Conservation (phyloP, 257 asterid genomes). For the Nicotiana otophora region DNA sequence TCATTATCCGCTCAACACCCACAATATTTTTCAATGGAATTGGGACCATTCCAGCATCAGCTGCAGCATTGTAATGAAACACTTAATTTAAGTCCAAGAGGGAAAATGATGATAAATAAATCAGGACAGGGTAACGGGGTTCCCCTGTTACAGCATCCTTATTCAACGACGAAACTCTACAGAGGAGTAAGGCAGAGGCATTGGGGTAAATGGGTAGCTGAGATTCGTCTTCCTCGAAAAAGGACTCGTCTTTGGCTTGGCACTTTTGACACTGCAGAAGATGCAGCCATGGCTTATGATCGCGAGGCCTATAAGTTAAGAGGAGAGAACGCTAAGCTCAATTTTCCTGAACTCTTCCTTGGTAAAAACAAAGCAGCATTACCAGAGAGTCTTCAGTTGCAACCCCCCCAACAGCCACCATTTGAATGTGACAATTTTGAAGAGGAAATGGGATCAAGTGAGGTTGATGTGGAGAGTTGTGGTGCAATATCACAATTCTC, state of each 20-base stretch:
- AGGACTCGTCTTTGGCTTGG: constrained; percentile 97
- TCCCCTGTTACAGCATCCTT: constrained; percentile 20
- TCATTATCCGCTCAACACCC: constrained; percentile 52
- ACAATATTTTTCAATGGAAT: constrained; percentile 51
- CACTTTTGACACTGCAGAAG: constrained; percentile 84
- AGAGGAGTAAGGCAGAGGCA: constrained; percentile 93
- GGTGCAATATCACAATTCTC: constrained; percentile 29
- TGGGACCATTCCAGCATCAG: constrained; percentile 15
- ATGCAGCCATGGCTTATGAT: constrained; percentile 88
- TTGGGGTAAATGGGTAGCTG: constrained; percentile 98
- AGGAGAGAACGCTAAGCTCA: constrained; percentile 76
- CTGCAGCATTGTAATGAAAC: constrained; percentile 64
- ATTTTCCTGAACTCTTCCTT: constrained; percentile 67
- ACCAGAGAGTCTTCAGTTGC: not conserved
- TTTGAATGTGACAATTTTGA: constrained; percentile 12
- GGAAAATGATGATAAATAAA: constrained; percentile 46
- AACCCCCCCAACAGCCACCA: not conserved
- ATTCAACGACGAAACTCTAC: constrained; percentile 55
- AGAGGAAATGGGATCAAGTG: constrained; percentile 20
- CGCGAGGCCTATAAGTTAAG: constrained; percentile 77
- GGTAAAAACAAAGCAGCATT: constrained; percentile 25
- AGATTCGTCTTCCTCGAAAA: constrained; percentile 80
- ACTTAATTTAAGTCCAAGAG: constrained; percentile 59
- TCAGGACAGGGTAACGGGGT: constrained; percentile 24
- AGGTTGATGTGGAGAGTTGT: constrained; percentile 20